Evolutionary conservation across 495 filamentous ascomycete genomes (phyloP).

Genomic region (Xylaria castorea): DNA sequence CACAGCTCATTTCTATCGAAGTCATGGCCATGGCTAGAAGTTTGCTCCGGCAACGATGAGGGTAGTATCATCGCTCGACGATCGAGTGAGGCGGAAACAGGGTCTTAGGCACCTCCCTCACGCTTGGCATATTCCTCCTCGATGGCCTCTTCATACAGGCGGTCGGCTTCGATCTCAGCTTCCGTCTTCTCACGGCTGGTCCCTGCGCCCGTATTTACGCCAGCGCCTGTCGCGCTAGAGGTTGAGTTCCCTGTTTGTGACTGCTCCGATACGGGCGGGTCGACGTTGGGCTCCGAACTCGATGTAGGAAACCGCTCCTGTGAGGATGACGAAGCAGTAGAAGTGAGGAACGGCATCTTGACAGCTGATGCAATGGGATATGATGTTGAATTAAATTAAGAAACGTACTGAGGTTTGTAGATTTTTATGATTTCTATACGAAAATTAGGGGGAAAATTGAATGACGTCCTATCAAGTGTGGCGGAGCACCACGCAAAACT

Average conservation of each 20-base stretch:
- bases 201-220: slow-evolving; percentile 49
- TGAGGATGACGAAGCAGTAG: background rate
- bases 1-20: background rate
- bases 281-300: slow-evolving; percentile 10
- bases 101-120: slow-evolving; percentile 66
- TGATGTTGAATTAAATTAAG: background rate
- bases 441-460: background rate
- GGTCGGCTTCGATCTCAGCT: slow-evolving; percentile 60
- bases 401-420: background rate
- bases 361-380: background rate
- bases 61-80: background rate
- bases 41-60: background rate
- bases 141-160: slow-evolving; percentile 69
- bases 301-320: background rate
- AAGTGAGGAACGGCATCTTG: slow-evolving; percentile 15
- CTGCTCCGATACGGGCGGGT: slow-evolving; percentile 15
- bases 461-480: slow-evolving; percentile 3
- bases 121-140: slow-evolving; percentile 79
- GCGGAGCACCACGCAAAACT: background rate
- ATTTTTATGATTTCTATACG: background rate
- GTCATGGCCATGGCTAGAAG: background rate
- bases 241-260: slow-evolving; percentile 5
- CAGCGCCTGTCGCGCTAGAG: slow-evolving; percentile 42
- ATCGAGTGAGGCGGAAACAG: background rate
- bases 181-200: slow-evolving; percentile 47